Base-by-base conservation (phyloP, 139 green algal species). In the Chlorella sorokiniana region DNA sequence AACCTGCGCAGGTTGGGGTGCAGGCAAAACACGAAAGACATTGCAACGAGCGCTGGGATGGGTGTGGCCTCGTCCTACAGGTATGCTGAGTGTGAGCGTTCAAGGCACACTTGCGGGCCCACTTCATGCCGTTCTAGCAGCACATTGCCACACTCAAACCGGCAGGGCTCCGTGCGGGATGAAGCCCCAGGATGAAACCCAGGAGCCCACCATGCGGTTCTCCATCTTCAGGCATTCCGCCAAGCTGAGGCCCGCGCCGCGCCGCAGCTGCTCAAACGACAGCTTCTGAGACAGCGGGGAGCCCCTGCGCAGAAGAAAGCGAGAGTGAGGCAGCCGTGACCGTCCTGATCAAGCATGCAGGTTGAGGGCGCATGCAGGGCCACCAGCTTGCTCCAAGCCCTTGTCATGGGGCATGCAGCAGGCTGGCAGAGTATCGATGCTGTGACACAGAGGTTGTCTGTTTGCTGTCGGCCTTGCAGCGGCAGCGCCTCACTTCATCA, bases 191-290 rank as follows among this genome's bases (percentile, higher is more conserved):
- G n/a, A n/a, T n/a, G n/a, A n/a, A n/a, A n/a, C n/a, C n/a, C n/a
- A n/a, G n/a, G n/a, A n/a, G 33, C 69, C 29, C 27, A 87, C 85
- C 75, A 97, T 70, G 7, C 81, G 62, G 33, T 84, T 89, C 71
- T 98, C 94, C 83, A 86, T 84, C 37, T 86, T 54, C 64, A 98
- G 86, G 78, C 89, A 93, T 29, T 90, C 75, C 6, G 51, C 82
- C 40, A 96, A 79, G 7, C 67, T 33, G 79, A 90, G 62, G 31
- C 52, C 22, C 0, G 59, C 63, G 0, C 78, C 86, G 16, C 78
- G 65, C 37, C 73, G 59, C 29, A 92, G 40, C 69, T 87, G 76
- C 69, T 87, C 78, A 59, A 92, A 82, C 0, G 56, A 81, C 11
- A 92, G 33, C 77, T 84, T 88, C 59, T 90, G 87, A 9, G 82